Evolutionary conservation across 2,329 filamentous ascomycete species (phyloP), one percentile per base, ranked within the genome.

Genomic region (Ceratocystis cacaofunesta): DNA sequence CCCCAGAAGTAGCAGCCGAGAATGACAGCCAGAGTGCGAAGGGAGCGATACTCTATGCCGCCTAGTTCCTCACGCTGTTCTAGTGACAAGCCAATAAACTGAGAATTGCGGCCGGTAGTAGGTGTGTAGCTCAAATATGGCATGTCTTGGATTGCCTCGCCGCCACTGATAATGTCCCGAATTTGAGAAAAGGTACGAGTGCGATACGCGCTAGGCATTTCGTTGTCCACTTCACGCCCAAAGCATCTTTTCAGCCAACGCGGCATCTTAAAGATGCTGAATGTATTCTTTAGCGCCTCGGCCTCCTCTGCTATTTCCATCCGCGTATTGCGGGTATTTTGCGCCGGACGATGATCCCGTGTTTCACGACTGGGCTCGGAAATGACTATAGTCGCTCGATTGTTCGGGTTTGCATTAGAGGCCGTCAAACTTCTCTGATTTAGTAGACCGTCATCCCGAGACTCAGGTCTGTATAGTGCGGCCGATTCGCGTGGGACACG

Each of bases 81-180:
- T 70, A 95, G 88, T 0, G 88, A 89, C 69, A 99, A 75, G 70
- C 92, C 90, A 12, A 94, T 82, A 72, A 97, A 99, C 46, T 89
- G 87, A 10, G 92, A 97, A 74, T 99, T 99, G 68, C 94, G 85
- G 28, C 88, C 92, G 64, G 96, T 83, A 0, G 94, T 99, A 1
- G 94, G 90, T 67, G 92, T 87, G 83, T 90, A 97, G 74, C 90
- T 96, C 63, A 99, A 82, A 74, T 99, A 99, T 0, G 94, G 94
- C 77, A 90, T 88, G 41, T 85, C 80, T 3, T 67, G 63, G 2
- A 57, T 64, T 12, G 61, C 62, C 32, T 67, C 62, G 7, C 63
- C 63, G n/a, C 52, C 57, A 30, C 63, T 63, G 17, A 67, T 65
- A 3, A 67, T 50, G 8, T 63, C 65, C 7, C 63, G 66, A 12